Base-by-base conservation (phyloP, 2,329 filamentous ascomycete species). In the Macroventuria anomochaeta region DNA sequence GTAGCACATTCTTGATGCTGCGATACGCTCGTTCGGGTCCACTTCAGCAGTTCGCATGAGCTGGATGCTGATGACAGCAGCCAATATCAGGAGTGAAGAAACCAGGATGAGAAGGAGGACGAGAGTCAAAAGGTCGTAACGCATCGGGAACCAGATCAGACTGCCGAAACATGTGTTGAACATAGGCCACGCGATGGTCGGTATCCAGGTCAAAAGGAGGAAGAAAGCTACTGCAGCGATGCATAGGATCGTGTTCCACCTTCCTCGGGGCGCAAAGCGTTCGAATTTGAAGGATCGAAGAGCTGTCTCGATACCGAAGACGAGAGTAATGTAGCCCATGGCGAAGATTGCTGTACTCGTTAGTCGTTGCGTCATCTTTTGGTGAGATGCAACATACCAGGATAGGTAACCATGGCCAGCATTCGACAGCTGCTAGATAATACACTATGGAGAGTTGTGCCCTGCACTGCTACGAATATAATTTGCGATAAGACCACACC, bases 1-100 rank as follows among this genome's bases (percentile, higher is more conserved):
- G 68, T 88, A 90, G 10, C 88, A 83, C 85, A 89, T 89, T 55
- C 85, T 80, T 6, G 87, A 89, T 3, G 87, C 87, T 28, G 84
- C 79, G 52, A 85, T 80, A 39, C 87, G 78, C 69, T 89, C 85
- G 13, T 81, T 78, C 17, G 80, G 76, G 32, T 86, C 84, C 43
- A 89, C 79, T 13, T 79, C 77, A 12, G 79, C 74, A 53, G 80
- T 81, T 28, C 79, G 80, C 59, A 81, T 81, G 20, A 90, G 75
- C 55, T 82, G 83, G 32, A 82, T 68, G 65, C 84, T 87, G 42
- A 88, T 81, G 21, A 81, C 71, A 11, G 80, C 64, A n/a, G 79
- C 78, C 58, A 82, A 79, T 11, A 80, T 58, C 12, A 85, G 65
- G 46, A 88, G 74, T 20, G 81, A 67, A 29, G 78, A 69, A n/a